Conservation (phyloP, 345 rosid genomes). For the Hibiscus trionum region DNA sequence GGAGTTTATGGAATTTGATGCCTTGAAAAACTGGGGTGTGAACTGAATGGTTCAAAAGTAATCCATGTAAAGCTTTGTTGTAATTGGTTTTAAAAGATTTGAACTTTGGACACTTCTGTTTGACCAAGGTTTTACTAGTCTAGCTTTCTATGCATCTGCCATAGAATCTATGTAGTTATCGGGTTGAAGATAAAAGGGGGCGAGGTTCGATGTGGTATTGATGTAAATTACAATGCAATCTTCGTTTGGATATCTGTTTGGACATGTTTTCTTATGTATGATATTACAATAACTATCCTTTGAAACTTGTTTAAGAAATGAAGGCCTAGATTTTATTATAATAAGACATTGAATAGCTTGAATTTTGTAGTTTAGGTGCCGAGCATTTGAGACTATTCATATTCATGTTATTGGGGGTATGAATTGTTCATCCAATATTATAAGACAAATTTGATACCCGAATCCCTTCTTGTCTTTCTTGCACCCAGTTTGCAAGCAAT, state of each 20-base stretch:
- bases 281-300: not conserved
- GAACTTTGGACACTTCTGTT: not conserved
- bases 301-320: not conserved
- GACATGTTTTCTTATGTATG: not conserved
- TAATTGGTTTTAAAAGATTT: not conserved
- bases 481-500: too few species aligned
- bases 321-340: not conserved
- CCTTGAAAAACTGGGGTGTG: not conserved
- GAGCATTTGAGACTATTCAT: not conserved
- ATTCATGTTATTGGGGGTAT: not conserved
- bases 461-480: not conserved
- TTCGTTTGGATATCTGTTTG: not conserved
- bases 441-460: not conserved
- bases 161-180: not conserved
- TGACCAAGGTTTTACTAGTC: not conserved
- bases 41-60: too few species aligned
- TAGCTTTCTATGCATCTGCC: not conserved
- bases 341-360: not conserved
- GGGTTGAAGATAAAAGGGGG: not conserved
- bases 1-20: not conserved
- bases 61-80: not conserved
- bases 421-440: not conserved
- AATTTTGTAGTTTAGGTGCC: not conserved
- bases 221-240: not conserved
- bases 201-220: not conserved